These are phyloP conservation scores for Lichtheimia ramosa DNA, from an alignment of 371 early-diverging fungal species.

Conservation along the genomic window DNA sequence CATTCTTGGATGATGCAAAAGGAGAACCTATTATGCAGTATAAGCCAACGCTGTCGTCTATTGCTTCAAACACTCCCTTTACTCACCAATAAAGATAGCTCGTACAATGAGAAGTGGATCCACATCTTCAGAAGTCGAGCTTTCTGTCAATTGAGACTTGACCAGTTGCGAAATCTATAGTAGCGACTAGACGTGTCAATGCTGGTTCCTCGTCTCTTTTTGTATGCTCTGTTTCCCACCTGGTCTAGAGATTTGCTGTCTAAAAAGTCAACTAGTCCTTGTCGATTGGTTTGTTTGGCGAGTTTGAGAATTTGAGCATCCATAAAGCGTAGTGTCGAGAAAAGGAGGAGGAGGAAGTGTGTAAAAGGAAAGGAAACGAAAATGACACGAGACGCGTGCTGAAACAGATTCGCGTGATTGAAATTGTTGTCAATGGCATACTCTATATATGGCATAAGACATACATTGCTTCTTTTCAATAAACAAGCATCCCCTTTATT, in stretches of 20 bases:
- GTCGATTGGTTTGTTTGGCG: slow-evolving; percentile 3
- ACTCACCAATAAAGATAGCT: slow-evolving; percentile 43
- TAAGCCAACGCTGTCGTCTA: too few species aligned
- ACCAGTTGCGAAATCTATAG: slow-evolving; percentile 18
- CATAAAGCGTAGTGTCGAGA: neutral
- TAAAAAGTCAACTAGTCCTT: slow-evolving; percentile 1
- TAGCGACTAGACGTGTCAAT: neutral
- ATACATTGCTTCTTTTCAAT: too few species aligned
- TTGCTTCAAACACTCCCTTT: slow-evolving; percentile 7
- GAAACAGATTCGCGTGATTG: too few species aligned
- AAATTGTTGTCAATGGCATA: too few species aligned
- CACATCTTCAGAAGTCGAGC: slow-evolving; percentile 22
- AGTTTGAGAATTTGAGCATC: slow-evolving; percentile 10
- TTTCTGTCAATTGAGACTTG: slow-evolving; percentile 14
- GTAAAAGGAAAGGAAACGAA: neutral
- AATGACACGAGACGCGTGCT: neutral
- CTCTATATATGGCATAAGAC: too few species aligned
- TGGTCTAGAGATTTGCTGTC: slow-evolving; percentile 1
- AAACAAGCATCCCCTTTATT: too few species aligned
- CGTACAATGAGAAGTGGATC: slow-evolving; percentile 41
- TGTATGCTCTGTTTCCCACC: neutral
- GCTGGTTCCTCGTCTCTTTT: neutral
- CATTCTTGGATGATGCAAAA: neutral
- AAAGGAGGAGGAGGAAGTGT: neutral
- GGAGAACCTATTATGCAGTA: too few species aligned